Base-by-base conservation (phyloP, 768 basidiomycete species). In the Pilatotrama ljubarskyi region DNA sequence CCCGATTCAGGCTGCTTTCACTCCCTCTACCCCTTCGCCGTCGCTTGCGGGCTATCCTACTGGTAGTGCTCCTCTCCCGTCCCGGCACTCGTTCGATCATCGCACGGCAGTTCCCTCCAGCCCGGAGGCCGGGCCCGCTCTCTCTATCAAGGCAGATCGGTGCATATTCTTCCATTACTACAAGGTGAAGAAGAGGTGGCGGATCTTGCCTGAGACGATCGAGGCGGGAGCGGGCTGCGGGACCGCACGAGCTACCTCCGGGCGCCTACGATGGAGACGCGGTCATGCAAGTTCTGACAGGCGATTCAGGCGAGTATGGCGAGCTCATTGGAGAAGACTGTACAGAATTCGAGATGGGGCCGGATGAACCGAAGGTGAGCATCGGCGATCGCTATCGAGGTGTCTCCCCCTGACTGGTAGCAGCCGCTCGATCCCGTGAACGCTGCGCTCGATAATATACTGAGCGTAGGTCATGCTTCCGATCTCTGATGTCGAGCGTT, bases 101-200 rank as follows among this genome's bases (percentile, higher is more conserved):
- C 5, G 29, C 29, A 32, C 5, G 5, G 29, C 10, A 10, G 10
- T 10, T 4, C 29, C 29, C 29, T 32, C 29, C 29, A 5, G 4
- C 29, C 26, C 25, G 9, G 57, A 58, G n/a, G 29, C 10, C 4
- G 29, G 10, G 29, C 4, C 10, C 5, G 29, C 5, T 32, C 5
- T 32, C 10, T 32, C 29, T 32, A 4, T 10, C 29, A 50, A 41
- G 18, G 49, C 43, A 15, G 58, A 63, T 32, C 62, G 59, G 41
- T 63, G 57, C 25, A 59, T 63, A 9, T 63, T 63, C 42, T 46
- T 63, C n/a, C 46, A 63, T 26, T 63, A 63, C 41, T 63, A 51
- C 62, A 63, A 63, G 53, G 26, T 55, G 46, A 63, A 63, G 22
- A 29, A 35, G 13, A 40, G 58, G 24, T 26, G 40, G 29, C 55